Evolutionary conservation across 495 filamentous ascomycete genomes (phyloP), one percentile per base, ranked within the genome.

Genomic region (Aspergillus haitiensis): DNA sequence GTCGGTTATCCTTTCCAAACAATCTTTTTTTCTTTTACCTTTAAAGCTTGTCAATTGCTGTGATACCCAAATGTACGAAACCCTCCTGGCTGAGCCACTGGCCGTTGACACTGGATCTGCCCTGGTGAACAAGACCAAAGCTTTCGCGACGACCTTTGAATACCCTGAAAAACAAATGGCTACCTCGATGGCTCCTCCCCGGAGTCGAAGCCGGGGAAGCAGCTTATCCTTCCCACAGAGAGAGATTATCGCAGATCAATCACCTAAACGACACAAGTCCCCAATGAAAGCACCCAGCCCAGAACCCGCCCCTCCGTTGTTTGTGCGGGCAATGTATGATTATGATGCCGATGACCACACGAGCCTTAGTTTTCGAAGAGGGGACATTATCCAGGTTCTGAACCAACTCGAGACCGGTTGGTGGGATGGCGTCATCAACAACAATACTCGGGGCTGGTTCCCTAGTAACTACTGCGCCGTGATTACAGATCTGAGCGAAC

Each of bases 361-460:
- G 40, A 97, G 93, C 75, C 78, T 98, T 66, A 97, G 93, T 76
- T 98, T 98, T 71, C 90, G 86, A 59, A 87, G 93, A 66, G 95
- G 95, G 61, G 94, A 98, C 70, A 86, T 97, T 58, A 98, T 98
- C 60, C 92, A 97, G 76, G 94, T 98, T 65, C 88, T 98, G 59
- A 98, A 96, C 57, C 93, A 96, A 73, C 80, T 98, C 44, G 95
- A 97, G 67, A 98, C 92, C 62, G 94, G 94, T 8, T 98, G 94
- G 94, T 98, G 94, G 94, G 94, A 98, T 75, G 94, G 94, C 9
- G 90, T 98, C 40, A 93, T 98, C 69, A 71, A 77, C 56, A 71
- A 76, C 60, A 92, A 89, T 47, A 86, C 93, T 58, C 86, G 94
- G 63, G 94, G 94, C 56, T 98, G 94, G 94, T 98, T 98, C 76